Evolutionary conservation across 192 early-diverging fungal genomes (phyloP), one percentile per base, ranked within the genome.

Genomic region (Linnemannia hyalina): DNA sequence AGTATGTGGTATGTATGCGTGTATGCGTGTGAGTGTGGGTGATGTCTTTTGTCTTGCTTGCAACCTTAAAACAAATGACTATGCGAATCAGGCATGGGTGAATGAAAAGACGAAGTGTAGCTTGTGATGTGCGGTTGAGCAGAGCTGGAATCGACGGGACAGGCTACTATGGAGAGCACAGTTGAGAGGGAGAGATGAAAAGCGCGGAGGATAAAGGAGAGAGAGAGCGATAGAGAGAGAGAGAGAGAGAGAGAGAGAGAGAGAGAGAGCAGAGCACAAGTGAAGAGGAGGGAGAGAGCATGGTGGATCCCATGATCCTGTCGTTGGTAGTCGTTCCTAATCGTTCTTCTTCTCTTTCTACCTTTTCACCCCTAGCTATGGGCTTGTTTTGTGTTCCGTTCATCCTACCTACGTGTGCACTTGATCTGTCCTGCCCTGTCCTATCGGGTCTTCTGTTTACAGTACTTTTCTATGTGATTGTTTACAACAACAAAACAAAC

Each of bases 191-290:
- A 52, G 44, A 46, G 38, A 73, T 46, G 42, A 44, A 46, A 44
- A 44, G 44, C 18, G 41, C 32, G 49, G 26, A 29, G 47, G 32
- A 36, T 1, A 52, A 23, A 54, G 1, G 36, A 40, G 18, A 54
- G 73, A 38, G 11, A 54, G 32, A 74, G 72, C 54, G 52, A 74
- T 36, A 40, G 16, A 57, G 52, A 75, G n/a, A 23, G 35, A 75
- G 42, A 55, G 32, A 32, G 29, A 73, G 71, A 73, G 72, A 73
- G 72, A 52, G 47, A 73, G 44, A 74, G 73, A n/a, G n/a, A n/a
- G n/a, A n/a, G n/a, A n/a, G n/a, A n/a, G n/a, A n/a, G n/a, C 13
- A 74, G 52, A 75, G 52, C 44, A 46, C 10, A 46, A 40, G 15
- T 38, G 73, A 75, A 75, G 55, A n/a, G 36, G 46, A 7, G 32